Evolutionary conservation across 2,329 filamentous ascomycete genomes (phyloP), one percentile per base, ranked within the genome.

Genomic region (Botryotinia calthae): DNA sequence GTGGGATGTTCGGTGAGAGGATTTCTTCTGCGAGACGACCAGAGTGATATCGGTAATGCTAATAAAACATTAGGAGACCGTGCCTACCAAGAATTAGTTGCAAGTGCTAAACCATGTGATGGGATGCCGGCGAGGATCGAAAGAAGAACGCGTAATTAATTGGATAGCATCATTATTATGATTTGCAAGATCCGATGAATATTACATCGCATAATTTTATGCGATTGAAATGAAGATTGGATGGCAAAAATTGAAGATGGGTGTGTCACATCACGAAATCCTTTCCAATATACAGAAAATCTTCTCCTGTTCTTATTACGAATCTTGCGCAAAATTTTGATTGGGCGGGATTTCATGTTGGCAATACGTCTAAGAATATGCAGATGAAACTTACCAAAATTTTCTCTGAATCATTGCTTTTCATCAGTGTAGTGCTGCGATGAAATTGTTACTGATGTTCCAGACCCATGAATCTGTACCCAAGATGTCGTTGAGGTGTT

Each of bases 71-170:
- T 42, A 71, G 73, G 65, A 28, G 71, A 74, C n/a, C 62, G 62
- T 62, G 64, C 74, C 28, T 76, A 75, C 59, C 76, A 76, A 40
- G 72, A 73, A 44, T 37, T 77, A 44, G 68, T 76, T 20, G 64
- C 73, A 42, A 76, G 69, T 40, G 76, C 76, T 31, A 76, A 76
- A n/a, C 75, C 76, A 3, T 71, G 68, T 31, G 74, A 77, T 76
- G 74, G 73, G 25, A 76, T 77, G 62, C 74, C 75, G 10, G 75
- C 71, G 68, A 67, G 48, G 46, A 62, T 73, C 14, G 20, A 56
- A n/a, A 48, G 69, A 42, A 72, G 42, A 28, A 58, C 12, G 37
- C 70, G 56, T 66, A 65, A 71, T 56, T 71, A 71, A 71, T 56
- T 51, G 48, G 25, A 7, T 14, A 16, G 51, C 42, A 22, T 22